Conservation (phyloP, 768 basidiomycete genomes). For the Phanerochaete carnosa region DNA sequence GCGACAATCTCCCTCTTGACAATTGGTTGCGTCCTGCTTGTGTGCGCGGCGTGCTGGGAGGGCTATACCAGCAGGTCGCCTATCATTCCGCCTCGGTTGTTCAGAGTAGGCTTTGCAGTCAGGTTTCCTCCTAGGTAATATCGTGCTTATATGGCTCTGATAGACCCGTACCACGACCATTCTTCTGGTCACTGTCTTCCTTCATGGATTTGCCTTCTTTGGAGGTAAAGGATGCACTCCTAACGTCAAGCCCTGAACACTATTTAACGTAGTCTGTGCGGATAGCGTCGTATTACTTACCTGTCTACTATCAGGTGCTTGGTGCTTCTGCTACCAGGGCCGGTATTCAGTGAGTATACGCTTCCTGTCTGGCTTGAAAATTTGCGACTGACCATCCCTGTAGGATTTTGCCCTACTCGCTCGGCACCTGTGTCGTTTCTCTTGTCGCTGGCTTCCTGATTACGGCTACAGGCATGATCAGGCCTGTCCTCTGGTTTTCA, state of each 20-base stretch:
- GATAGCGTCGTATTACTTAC: slow-evolving; percentile 32
- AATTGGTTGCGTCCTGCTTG: slow-evolving; percentile 31
- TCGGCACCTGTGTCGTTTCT: slow-evolving; percentile 21
- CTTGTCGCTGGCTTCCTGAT: slow-evolving; percentile 25
- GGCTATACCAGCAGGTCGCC: slow-evolving; percentile 30
- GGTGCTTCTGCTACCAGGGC: slow-evolving; percentile 34
- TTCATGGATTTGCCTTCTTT: slow-evolving; percentile 34
- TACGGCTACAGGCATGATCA: slow-evolving; percentile 25
- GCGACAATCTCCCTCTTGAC: slow-evolving; percentile 35
- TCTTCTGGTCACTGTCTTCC: slow-evolving; percentile 29
- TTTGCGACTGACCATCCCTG: not conserved
- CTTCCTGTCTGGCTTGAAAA: not conserved
- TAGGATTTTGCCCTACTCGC: slow-evolving; percentile 35
- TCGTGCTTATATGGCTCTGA: not conserved
- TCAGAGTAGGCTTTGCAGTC: slow-evolving; percentile 23
- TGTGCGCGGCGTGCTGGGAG: slow-evolving; percentile 32
- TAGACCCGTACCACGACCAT: slow-evolving; percentile 37
- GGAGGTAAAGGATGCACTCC: slow-evolving; percentile 18
- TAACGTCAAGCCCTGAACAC: not conserved
- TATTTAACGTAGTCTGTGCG: no score
- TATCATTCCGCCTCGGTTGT: slow-evolving; percentile 37
- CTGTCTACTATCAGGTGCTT: slow-evolving; percentile 40
- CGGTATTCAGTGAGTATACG: slow-evolving; percentile 25
- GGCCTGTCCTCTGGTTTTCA: slow-evolving; percentile 29
- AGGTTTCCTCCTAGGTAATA: no score